Conservation (phyloP, 352 stramenopile genomes). For the Peronospora farinosa region DNA sequence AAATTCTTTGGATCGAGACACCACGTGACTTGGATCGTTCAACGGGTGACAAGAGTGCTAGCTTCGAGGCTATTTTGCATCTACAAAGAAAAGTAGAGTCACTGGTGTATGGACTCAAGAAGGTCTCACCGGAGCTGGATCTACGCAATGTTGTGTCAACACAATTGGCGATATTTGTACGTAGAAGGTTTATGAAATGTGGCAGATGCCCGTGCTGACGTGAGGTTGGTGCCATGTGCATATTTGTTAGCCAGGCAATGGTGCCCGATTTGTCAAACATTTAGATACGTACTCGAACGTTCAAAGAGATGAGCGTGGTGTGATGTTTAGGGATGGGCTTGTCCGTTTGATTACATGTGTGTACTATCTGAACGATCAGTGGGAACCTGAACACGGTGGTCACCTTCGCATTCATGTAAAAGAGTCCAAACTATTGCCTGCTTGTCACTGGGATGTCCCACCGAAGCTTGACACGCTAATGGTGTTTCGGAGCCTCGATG, state of each 20-base stretch:
- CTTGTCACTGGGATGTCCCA: conserved; percentile 57
- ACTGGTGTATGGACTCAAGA: conserved; percentile 51
- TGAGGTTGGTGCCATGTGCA: not conserved
- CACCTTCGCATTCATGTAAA: conserved; percentile 63
- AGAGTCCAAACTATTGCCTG: conserved; percentile 8
- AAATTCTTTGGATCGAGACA: conserved; percentile 59
- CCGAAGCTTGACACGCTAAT: conserved; percentile 85
- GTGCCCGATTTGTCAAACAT: conserved; percentile 63
- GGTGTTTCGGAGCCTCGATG: conserved; percentile 86
- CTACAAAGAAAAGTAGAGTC: conserved; percentile 46
- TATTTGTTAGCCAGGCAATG: conserved; percentile 46
- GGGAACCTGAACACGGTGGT: conserved; percentile 50
- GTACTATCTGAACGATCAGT: conserved; percentile 83
- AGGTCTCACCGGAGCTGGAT: conserved; percentile 40
- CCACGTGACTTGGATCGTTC: conserved; percentile 28
- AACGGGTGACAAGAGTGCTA: conserved; percentile 17
- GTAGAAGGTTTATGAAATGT: conserved; percentile 8
- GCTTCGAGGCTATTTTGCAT: conserved; percentile 30
- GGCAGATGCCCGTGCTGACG: conserved; percentile 1
- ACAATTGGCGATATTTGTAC: conserved; percentile 72
- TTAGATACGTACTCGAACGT: conserved; percentile 53
- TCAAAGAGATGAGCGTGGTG: conserved; percentile 23
- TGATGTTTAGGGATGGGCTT: conserved; percentile 17
- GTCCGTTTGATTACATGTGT: conserved; percentile 73
- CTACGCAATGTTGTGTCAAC: conserved; percentile 65